Base-by-base conservation (phyloP, 345 rosid genomes). In the Corchorus olitorius region DNA sequence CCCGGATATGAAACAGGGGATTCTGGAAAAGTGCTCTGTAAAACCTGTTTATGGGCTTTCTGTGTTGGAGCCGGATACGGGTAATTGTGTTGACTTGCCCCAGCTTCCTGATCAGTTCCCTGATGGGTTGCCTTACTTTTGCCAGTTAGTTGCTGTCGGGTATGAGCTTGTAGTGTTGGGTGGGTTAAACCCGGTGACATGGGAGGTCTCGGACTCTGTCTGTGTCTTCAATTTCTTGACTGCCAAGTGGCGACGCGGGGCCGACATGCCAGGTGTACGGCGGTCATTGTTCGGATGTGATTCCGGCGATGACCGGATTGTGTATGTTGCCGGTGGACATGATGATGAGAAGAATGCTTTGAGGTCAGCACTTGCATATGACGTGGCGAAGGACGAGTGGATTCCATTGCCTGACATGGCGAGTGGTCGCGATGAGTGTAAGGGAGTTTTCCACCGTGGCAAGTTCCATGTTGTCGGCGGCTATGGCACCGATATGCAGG, bases 391-490 rank as follows among this genome's bases (percentile, higher is more conserved):
- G 19, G 85, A 93, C 49, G 81, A 62, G 82, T 95, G 99, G 98
- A 4, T 48, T 35, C 41, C 55, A 0, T 39, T 93, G 53, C 94
- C 98, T 10, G 89, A 91, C 87, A 90, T 95, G 99, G 79, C 87
- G 14, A 79, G 64, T 16, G 89, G 87, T 64, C 89, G 99, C 6
- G 97, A 91, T 54, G 99, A 93, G 73, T 90, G 97, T 75, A 80
- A 83, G 63, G 93, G 81, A 0, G n/a, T 90, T 6, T 91, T 90
- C 87, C 85, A 72, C 10, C 63, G 68, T 60, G 93, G 97, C 81
- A 89, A 52, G 83, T 81, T 93, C 86, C 92, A 84, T 65, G 97
- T 84, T 78, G 77, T 93, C 12, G 90, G 97, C 7, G 99, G 99
- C 4, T 95, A 95, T 72, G 6, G 81, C 37, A 95, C 94, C 2